A percentile compares a stretch with the other conserved stretches of the same genome.
Evolutionary conservation across 768 basidiomycete genomes (phyloP).

Genomic region (Amanita jacksonii): DNA sequence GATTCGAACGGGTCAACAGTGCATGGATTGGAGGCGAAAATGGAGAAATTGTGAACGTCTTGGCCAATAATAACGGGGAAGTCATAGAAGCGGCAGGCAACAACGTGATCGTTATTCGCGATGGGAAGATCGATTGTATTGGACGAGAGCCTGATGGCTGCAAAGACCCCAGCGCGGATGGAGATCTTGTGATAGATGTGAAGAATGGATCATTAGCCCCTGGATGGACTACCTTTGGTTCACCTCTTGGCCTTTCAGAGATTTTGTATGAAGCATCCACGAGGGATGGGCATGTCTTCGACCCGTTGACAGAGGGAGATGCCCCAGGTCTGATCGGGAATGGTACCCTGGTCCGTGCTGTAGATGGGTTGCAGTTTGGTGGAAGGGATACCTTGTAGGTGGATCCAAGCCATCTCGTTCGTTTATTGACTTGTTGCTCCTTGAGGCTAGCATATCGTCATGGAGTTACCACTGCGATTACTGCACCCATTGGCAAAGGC

Average conservation of each 20-base stretch:
- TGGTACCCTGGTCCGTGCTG: conserved; percentile 3
- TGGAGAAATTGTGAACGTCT: conserved; percentile 15
- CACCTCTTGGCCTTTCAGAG: conserved; percentile 57
- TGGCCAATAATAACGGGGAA: conserved; percentile 11
- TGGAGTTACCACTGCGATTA: conserved; percentile 65
- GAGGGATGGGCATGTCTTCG: conserved; percentile 51
- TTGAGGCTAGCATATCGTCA: conserved; percentile 59
- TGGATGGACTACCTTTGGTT: conserved; percentile 57
- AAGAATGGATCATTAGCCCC: conserved; percentile 53
- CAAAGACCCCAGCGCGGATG: background rate
- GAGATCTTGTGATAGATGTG: conserved; percentile 36
- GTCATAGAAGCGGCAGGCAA: conserved; percentile 14
- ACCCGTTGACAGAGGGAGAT: conserved; percentile 29
- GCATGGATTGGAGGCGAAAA: conserved; percentile 21
- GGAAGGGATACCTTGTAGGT: conserved; percentile 41
- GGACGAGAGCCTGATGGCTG: conserved; percentile 5
- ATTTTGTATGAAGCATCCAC: conserved; percentile 59
- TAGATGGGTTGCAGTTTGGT: conserved; percentile 33
- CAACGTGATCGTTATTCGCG: conserved; percentile 34
- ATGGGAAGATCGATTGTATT: conserved; percentile 45
- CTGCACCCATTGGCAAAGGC: conserved; percentile 44
- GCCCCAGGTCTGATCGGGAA: conserved; percentile 33
- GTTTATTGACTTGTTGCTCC: background rate
- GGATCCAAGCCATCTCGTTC: conserved; percentile 11
- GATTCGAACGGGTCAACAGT: conserved; percentile 47